phyloP scores from a whole-genome alignment of 345 rosid genomes.

The Brassica cretica region DNA sequence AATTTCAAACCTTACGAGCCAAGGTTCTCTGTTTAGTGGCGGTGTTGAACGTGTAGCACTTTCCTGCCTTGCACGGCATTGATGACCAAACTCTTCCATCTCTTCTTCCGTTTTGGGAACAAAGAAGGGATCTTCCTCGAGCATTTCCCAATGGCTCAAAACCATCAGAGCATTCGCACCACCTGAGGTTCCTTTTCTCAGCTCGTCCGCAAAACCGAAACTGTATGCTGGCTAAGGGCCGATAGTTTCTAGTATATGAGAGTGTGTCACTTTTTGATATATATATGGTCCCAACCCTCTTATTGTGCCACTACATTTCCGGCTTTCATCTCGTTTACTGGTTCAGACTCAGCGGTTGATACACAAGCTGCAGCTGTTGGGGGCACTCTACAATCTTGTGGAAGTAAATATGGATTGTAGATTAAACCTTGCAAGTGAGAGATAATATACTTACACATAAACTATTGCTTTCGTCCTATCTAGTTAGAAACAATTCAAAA shows the following conservation, averaged over 20 bases:
- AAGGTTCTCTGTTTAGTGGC: constrained; percentile 84
- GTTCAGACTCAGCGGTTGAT: constrained; percentile 47
- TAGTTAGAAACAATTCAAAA: neutral
- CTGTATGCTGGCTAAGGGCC: constrained; percentile 97
- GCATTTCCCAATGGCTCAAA: constrained; percentile 87
- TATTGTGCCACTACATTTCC: constrained; percentile 64
- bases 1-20: constrained; percentile 54
- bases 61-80: constrained; percentile 71
- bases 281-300: constrained; percentile 93
- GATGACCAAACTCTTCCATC: constrained; percentile 74
- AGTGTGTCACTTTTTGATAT: constrained; percentile 79
- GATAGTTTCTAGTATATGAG: constrained; percentile 74
- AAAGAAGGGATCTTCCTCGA: constrained; percentile 85
- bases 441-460: constrained; percentile 57
- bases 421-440: constrained; percentile 90
- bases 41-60: constrained; percentile 70
- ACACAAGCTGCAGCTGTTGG: constrained; percentile 98
- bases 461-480: neutral
- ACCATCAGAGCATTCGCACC: constrained; percentile 87
- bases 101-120: constrained; percentile 87
- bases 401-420: constrained; percentile 96
- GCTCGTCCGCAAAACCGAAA: constrained; percentile 84
- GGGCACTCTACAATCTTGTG: constrained; percentile 91
- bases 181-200: constrained; percentile 78
- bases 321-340: too few relatives aligned